Base-by-base conservation (phyloP, 176 grass and related monocot species). In the Rhynchospora pubera region DNA sequence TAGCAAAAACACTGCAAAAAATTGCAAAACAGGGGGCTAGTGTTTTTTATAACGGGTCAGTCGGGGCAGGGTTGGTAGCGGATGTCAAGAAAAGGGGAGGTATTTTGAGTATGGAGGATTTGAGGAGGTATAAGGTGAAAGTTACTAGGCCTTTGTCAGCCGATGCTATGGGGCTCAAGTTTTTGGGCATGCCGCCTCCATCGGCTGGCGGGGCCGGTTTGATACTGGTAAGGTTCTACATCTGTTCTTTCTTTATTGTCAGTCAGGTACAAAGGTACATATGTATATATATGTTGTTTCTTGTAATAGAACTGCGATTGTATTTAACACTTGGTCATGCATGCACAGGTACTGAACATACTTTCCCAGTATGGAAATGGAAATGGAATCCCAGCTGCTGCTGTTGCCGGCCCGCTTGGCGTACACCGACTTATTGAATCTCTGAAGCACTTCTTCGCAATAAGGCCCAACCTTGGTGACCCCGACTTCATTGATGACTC, bases 141-240 rank as follows among this genome's bases (percentile, higher is more conserved):
- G 85, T 93, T 51, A 82, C 89, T 39, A 82, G 44, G 65, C 92
- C 91, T 50, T 79, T 91, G 8, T 85, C 81, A 6, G 84, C 45
- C 52, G 79, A 79, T 68, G 57, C 93, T 22, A 85, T 91, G 85
- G 95, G 92, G 1, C 65, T 98, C 76, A 83, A 85, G 16, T 80
- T 98, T 14, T 23, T 98, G 16, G 88, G 78, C 50, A 93, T 94
- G 90, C 95, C 95, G 1, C 95, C 88, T 78, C 95, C 95, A 65
- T 98, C 95, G 18, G 81, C 95, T 50, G 92, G 95, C 65, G 95
- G 95, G 11, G 87, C 90, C n/a, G 95, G 95, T 42, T 50, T 98
- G 67, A 81, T 93, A 81, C 89, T 98, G 19, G 95, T 97, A 80
- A 91, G 90, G 62, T 50, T 32, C 39, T 47, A 18, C n/a, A n/a